Conservation (phyloP, 208 protist species). For the Leishmania mexicana region DNA sequence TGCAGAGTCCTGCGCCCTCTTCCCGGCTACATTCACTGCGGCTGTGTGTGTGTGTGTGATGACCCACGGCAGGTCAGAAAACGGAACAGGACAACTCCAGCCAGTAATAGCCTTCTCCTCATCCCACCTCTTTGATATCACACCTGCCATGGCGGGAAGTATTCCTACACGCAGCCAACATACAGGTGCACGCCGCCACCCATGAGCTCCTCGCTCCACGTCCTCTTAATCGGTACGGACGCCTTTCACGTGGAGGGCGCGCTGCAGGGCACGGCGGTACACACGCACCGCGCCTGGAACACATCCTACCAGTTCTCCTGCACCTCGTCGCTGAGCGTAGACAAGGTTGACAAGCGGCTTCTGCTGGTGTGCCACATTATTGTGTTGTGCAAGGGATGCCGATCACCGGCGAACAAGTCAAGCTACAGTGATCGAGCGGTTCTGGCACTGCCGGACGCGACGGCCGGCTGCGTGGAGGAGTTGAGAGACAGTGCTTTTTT, state of each 20-base stretch:
- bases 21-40: background rate
- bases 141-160: background rate
- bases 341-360: slow-evolving; percentile 56
- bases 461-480: slow-evolving; percentile 39
- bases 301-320: slow-evolving; percentile 68
- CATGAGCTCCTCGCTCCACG: slow-evolving; percentile 35
- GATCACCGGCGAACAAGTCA: slow-evolving; percentile 22
- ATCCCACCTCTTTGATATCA: background rate
- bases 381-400: slow-evolving; percentile 64
- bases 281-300: slow-evolving; percentile 77
- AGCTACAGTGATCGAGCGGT: slow-evolving; percentile 59
- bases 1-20: background rate
- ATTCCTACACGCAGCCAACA: background rate
- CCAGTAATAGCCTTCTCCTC: background rate
- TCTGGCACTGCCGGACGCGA: slow-evolving; percentile 53
- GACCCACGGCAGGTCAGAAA: background rate
- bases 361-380: slow-evolving; percentile 66
- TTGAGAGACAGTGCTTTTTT: slow-evolving; percentile 63
- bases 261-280: slow-evolving; percentile 56
- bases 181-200: background rate
- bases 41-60: too few relatives aligned
- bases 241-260: slow-evolving; percentile 52
- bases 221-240: slow-evolving; percentile 76
- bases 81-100: background rate
- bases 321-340: slow-evolving; percentile 50